A percentile compares a stretch with the other conserved stretches of the same genome.
These are phyloP conservation scores for Wilcoxina mikolae DNA, from an alignment of 495 filamentous ascomycete genomes.

Conservation along the genomic window DNA sequence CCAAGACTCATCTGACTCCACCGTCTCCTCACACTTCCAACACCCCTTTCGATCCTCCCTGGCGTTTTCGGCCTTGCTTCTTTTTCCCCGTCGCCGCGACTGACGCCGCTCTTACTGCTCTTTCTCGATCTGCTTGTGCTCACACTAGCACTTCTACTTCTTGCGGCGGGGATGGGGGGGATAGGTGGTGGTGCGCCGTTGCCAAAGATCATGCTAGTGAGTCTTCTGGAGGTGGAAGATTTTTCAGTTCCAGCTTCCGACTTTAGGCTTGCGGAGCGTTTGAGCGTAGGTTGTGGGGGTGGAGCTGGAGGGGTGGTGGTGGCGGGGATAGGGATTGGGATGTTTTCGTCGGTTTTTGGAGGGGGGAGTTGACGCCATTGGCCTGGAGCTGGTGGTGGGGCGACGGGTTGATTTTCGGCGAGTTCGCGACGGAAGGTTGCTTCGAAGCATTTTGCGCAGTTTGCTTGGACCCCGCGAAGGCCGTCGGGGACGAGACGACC, in stretches of 20 bases:
- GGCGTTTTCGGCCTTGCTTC: neutral
- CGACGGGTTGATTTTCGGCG: neutral
- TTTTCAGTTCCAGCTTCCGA: neutral
- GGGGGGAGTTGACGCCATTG: constrained; percentile 1
- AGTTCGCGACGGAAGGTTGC: constrained; percentile 32
- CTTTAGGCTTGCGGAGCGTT: neutral
- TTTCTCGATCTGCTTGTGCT: constrained; percentile 12
- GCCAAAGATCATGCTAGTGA: constrained; percentile 28
- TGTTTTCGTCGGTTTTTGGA: no score
- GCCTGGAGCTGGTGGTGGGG: neutral
- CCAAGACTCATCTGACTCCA: constrained; percentile 53
- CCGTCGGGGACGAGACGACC: constrained; percentile 21
- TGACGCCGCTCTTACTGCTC: constrained; percentile 4
- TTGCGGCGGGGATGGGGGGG: constrained; percentile 11
- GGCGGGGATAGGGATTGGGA: neutral
- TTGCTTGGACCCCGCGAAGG: constrained; percentile 21
- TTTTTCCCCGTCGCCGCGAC: constrained; percentile 6
- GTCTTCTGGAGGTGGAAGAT: constrained; percentile 3
- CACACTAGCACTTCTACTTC: constrained; percentile 15
- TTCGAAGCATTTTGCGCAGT: constrained; percentile 17
- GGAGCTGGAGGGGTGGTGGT: neutral
- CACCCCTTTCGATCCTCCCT: constrained; percentile 30
- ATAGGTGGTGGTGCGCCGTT: constrained; percentile 15
- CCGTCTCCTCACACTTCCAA: constrained; percentile 52
- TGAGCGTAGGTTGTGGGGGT: neutral